phyloP scores from a whole-genome alignment of 768 basidiomycete genomes.

The Podaxis pistillaris region DNA sequence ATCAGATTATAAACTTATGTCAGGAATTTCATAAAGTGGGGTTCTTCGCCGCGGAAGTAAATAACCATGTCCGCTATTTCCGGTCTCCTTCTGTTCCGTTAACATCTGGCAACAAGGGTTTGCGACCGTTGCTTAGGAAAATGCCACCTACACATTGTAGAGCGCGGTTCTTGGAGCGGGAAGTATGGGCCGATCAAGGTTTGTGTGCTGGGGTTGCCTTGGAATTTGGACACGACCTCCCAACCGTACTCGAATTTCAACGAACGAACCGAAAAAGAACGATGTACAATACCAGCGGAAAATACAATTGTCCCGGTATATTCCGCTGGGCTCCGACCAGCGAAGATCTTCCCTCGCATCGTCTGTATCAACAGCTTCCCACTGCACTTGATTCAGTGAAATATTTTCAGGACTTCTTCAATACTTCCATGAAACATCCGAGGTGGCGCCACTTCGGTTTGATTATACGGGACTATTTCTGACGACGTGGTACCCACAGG shows the following conservation, averaged over 20 bases:
- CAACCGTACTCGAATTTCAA: neutral
- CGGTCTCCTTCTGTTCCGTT: neutral
- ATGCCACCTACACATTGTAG: neutral
- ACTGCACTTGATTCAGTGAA: neutral
- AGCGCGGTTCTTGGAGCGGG: neutral
- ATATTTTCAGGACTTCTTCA: neutral
- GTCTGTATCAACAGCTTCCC: neutral
- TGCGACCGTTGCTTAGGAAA: neutral
- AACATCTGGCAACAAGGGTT: neutral
- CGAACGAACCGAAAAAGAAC: neutral
- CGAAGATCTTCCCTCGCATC: neutral
- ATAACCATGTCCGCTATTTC: neutral
- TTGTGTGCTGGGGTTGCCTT: neutral
- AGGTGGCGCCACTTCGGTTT: neutral
- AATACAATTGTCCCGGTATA: neutral
- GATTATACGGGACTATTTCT: neutral
- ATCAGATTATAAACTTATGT: neutral
- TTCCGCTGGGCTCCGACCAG: neutral
- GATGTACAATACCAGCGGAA: neutral
- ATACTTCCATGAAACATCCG: neutral
- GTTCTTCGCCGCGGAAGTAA: neutral
- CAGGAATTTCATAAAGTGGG: neutral
- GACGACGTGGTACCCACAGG: neutral
- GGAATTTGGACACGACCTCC: neutral
- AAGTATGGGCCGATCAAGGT: neutral